These are phyloP conservation scores for Cercospora berteroae DNA, from an alignment of 2,329 filamentous ascomycete species.

Conservation along the genomic window DNA sequence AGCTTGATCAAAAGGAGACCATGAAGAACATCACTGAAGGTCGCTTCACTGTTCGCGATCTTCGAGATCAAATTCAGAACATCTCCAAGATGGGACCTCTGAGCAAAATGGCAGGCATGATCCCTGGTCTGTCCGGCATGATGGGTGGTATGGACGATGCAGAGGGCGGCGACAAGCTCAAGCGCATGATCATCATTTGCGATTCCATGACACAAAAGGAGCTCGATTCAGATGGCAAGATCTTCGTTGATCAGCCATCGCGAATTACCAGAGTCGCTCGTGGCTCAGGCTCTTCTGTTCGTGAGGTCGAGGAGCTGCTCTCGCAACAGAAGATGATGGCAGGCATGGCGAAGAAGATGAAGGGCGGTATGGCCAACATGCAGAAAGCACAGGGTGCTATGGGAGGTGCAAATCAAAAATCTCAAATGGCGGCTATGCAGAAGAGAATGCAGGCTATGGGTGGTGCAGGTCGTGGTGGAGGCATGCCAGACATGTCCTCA, in stretches of 20 bases:
- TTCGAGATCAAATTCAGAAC: constrained; percentile 91
- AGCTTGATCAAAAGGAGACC: constrained; percentile 95
- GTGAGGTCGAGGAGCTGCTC: constrained; percentile 93
- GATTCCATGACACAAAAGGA: constrained; percentile 98
- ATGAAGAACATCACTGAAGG: constrained; percentile 99
- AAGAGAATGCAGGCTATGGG: constrained; percentile 93
- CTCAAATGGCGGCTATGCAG: constrained; percentile 96
- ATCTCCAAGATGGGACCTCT: constrained; percentile 99
- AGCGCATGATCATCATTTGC: constrained; percentile 98
- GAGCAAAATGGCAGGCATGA: constrained; percentile 98
- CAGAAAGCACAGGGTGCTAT: constrained; percentile 87
- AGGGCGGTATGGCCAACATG: constrained; percentile 97
- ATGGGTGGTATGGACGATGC: constrained; percentile 97
- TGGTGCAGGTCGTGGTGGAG: constrained; percentile 60
- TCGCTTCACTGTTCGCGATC: constrained; percentile 90
- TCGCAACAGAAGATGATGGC: constrained; percentile 99
- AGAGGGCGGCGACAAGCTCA: constrained; percentile 87
- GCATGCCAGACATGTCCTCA: constrained; percentile 78
- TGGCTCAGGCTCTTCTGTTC: constrained; percentile 85
- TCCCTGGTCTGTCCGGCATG: constrained; percentile 87
- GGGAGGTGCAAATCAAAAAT: constrained; percentile 84
- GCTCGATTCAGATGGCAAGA: constrained; percentile 90
- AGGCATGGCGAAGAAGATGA: constrained; percentile 98
- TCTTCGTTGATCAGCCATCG: constrained; percentile 87
- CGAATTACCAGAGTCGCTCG: constrained; percentile 89